A percentile compares a stretch with the other conserved stretches of the same genome.
Conservation (phyloP, 176 grass and related monocot species). For the Microstegium vimineum region DNA sequence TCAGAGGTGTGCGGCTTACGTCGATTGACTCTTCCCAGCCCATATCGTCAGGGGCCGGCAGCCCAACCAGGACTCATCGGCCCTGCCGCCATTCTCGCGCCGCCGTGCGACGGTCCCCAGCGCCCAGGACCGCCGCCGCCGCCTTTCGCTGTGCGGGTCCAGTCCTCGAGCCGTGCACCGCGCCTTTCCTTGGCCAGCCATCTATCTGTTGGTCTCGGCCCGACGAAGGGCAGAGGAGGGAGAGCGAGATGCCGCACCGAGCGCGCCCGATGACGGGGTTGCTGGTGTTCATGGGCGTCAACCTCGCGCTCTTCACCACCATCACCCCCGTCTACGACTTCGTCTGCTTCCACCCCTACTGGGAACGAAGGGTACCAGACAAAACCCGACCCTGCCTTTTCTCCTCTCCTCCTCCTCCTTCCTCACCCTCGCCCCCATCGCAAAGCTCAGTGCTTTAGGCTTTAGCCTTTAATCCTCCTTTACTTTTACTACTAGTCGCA, state of each 20-base stretch:
- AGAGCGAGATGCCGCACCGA: slow-evolving; percentile 62
- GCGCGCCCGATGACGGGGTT: slow-evolving; percentile 69
- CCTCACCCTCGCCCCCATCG: not conserved
- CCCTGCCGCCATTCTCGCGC: too few relatives aligned
- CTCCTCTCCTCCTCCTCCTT: not conserved
- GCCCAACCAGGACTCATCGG: too few relatives aligned
- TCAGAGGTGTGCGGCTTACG: too few relatives aligned
- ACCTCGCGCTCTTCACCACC: slow-evolving; percentile 70
- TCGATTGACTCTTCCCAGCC: too few relatives aligned
- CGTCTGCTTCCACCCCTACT: slow-evolving; percentile 80
- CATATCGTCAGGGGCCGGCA: too few relatives aligned
- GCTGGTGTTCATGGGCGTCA: slow-evolving; percentile 73
- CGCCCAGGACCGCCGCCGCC: too few relatives aligned
- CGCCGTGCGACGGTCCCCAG: too few relatives aligned
- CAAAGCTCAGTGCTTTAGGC: not conserved
- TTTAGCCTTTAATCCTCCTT: not conserved
- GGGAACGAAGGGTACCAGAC: slow-evolving; percentile 74
- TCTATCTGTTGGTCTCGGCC: not conserved
- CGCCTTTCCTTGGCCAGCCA: not conserved
- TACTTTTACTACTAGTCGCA: not conserved
- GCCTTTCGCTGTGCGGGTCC: too few relatives aligned
- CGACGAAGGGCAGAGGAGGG: not conserved
- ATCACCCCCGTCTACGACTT: slow-evolving; percentile 86
- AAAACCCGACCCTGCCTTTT: not conserved
- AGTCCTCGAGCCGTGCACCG: not conserved